A percentile compares a stretch with the other conserved stretches of the same genome.
These are phyloP conservation scores for Ulota crispa DNA, from an alignment of 225 moss, liverwort and hornwort species.

Conservation along the genomic window DNA sequence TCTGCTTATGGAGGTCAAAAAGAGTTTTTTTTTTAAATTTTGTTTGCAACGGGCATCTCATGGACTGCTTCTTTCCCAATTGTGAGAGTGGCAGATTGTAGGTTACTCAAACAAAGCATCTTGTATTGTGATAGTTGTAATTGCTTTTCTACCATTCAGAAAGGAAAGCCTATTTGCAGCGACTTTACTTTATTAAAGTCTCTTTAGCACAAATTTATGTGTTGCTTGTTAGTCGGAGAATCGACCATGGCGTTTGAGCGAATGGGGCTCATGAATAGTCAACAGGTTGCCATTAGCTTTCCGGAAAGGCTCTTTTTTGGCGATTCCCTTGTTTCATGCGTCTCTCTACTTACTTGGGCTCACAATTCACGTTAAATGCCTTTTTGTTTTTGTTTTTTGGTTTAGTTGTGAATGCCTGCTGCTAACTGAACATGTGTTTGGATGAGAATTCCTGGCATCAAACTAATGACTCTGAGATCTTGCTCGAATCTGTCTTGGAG, in stretches of 20 bases:
- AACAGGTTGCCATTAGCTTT: conserved; percentile 27
- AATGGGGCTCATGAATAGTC: conserved; percentile 38
- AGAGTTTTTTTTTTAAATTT: conserved; percentile 20
- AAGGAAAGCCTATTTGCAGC: conserved; percentile 24
- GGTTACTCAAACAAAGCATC: conserved; percentile 32
- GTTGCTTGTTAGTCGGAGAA: conserved; percentile 24
- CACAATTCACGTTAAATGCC: not conserved
- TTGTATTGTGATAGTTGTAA: conserved; percentile 44
- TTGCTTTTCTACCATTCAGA: conserved; percentile 38
- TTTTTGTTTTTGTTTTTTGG: not conserved
- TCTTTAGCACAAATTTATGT: conserved; percentile 32
- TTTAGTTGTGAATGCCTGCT: not conserved
- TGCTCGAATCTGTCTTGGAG: not conserved
- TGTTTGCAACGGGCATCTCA: conserved; percentile 30
- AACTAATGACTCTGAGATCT: not conserved
- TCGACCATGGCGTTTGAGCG: conserved; percentile 24
- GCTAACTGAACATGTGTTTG: not conserved
- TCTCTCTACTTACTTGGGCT: not conserved
- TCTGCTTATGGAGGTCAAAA: conserved; percentile 28
- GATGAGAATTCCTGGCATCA: not conserved
- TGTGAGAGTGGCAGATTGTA: conserved; percentile 32
- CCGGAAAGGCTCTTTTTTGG: conserved; percentile 11
- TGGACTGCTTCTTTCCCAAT: conserved; percentile 27
- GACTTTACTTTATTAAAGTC: conserved; percentile 21
- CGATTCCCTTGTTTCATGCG: conserved; percentile 27